Base-by-base conservation (phyloP, 2,329 filamentous ascomycete genomes). In the Grosmannia clavigera region DNA sequence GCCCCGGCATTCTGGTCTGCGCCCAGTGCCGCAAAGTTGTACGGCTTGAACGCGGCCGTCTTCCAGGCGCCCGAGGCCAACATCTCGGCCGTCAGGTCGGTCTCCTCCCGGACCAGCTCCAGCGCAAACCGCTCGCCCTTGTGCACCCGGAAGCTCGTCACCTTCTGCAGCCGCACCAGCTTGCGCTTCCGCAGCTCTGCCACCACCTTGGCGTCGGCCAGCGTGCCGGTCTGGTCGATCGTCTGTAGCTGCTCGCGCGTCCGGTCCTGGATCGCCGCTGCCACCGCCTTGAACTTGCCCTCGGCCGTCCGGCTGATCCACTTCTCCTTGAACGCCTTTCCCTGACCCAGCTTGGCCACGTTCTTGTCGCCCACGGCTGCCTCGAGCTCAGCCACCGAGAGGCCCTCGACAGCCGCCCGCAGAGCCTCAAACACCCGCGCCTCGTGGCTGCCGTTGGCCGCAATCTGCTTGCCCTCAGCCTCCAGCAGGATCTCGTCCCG, bases 81-180 rank as follows among this genome's bases (percentile, higher is more conserved):
- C 88, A 99, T 96, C 61, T 99, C 94, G 58, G 85, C 87, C 12
- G 94, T 97, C 69, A 99, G 77, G 71, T 99, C 94, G 52, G 94
- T 96, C 74, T 95, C 90, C 76, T 97, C 92, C 74, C 95, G 90
- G 54, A 87, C 81, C 65, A 97, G 88, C 74, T 96, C 87, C 56
- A 88, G 82, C 52, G 91, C 89, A 71, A 91, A 99, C 73, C 95
- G 95, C 62, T 85, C 75, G 0, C 91, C 94, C 77, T 96, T 96
- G 62, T 78, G 77, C 62, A 95, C 84, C 66, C 82, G 87, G 81
- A 94, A 99, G 71, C 78, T 85, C 67, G 95, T 87, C 61, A 89
- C 82, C 77, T 96, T 97, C 67, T 90, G 84, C 69, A 90, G 78
- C 65, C 81, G 86, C 64, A 96, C 80, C 57, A 99, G 81, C 76